Percentiles rank a stretch among this genome's conserved stretches.
Evolutionary conservation across 345 rosid genomes (phyloP).

Genomic region (Moricandia arvensis): DNA sequence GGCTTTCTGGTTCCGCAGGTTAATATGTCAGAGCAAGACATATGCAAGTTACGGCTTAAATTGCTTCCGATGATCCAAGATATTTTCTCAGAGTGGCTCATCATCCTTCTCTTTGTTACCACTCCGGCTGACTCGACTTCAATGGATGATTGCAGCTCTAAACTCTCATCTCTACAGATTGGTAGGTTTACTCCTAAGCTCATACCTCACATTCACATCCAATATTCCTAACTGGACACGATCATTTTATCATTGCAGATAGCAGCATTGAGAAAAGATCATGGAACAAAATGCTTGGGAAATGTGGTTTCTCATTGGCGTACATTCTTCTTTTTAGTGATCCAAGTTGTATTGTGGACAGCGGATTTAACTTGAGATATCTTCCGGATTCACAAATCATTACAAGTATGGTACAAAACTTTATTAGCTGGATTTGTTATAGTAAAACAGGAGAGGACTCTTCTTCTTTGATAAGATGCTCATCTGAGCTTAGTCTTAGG

Average conservation of each 20-base stretch:
- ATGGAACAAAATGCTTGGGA: constrained; percentile 74
- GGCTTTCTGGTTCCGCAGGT: constrained; percentile 48
- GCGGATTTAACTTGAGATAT: constrained; percentile 34
- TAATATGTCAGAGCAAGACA: constrained; percentile 61
- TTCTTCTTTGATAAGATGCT: constrained; percentile 62
- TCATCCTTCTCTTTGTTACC: constrained; percentile 61
- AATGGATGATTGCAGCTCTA: constrained; percentile 80
- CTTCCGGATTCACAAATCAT: constrained; percentile 59
- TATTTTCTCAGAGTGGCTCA: constrained; percentile 76
- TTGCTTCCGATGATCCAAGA: constrained; percentile 89
- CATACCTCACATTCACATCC: constrained; percentile 6
- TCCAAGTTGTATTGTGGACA: constrained; percentile 41
- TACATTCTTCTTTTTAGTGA: constrained; percentile 52
- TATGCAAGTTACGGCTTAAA: too few species aligned
- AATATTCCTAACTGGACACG: background rate
- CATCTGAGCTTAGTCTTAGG: constrained; percentile 65
- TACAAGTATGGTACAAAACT: constrained; percentile 53
- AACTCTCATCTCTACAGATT: constrained; percentile 79
- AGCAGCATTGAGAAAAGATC: constrained; percentile 59
- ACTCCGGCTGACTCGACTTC: constrained; percentile 73
- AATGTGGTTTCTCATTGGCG: constrained; percentile 76
- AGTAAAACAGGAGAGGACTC: constrained; percentile 64
- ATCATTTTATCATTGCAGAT: constrained; percentile 49
- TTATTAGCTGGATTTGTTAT: constrained; percentile 81
- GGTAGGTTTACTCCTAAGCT: constrained; percentile 48